phyloP scores from a whole-genome alignment of 148 eudicot species.

The Rhododendron henanense region DNA sequence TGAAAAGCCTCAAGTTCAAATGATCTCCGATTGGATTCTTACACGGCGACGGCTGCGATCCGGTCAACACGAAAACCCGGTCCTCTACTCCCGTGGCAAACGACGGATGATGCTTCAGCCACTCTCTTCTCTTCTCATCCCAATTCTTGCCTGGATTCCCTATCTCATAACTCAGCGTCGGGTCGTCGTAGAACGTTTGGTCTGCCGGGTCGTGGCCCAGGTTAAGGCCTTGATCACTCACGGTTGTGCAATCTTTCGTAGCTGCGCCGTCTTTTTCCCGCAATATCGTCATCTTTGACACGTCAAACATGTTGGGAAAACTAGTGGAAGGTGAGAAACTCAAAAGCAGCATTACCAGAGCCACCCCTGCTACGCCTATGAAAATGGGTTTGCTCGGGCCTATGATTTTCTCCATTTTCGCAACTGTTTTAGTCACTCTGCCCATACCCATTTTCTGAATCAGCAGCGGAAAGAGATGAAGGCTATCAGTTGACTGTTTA shows the following conservation, averaged over 20 bases:
- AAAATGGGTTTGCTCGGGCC: background rate
- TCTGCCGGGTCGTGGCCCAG: background rate
- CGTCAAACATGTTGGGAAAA: background rate
- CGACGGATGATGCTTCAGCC: too few species aligned
- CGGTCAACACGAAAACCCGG: too few species aligned
- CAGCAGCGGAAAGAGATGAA: too few species aligned
- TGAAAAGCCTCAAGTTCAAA: too few species aligned
- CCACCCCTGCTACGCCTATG: background rate
- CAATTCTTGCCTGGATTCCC: too few species aligned
- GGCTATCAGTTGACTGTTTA: too few species aligned
- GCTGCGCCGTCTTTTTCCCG: background rate
- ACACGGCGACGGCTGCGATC: too few species aligned
- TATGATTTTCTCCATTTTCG: background rate
- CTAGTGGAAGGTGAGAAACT: background rate
- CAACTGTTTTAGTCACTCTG: background rate
- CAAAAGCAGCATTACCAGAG: background rate
- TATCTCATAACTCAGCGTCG: too few species aligned
- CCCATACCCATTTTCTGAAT: background rate
- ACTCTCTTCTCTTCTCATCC: too few species aligned
- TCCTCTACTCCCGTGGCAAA: too few species aligned
- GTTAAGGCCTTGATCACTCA: background rate
- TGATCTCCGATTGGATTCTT: too few species aligned
- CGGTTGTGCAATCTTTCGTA: background rate
- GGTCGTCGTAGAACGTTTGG: too few species aligned
- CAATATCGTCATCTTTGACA: background rate